Conservation (phyloP, 371 early-diverging fungal genomes). For the Haplosporangium sp. region DNA sequence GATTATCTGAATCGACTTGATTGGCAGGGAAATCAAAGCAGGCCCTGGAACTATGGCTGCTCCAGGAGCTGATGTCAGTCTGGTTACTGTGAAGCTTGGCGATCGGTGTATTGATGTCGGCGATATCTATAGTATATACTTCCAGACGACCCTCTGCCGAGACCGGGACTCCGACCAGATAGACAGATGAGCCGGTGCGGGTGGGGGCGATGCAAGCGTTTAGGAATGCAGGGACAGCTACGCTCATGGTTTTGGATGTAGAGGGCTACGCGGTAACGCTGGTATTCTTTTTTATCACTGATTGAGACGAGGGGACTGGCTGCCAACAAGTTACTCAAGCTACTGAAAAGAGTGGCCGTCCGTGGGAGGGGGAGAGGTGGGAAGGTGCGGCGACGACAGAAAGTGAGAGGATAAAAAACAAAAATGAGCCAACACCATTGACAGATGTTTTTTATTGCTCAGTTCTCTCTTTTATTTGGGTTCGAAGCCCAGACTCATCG, state of each 20-base stretch:
- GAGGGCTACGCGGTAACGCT: too few species aligned
- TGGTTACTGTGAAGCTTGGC: constrained; percentile 26
- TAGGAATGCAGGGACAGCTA: constrained; percentile 15
- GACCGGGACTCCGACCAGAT: constrained; percentile 24
- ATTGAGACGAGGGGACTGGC: neutral
- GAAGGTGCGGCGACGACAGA: too few species aligned
- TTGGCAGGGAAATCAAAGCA: constrained; percentile 28
- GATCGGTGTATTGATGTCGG: constrained; percentile 37
- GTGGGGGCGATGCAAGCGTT: constrained; percentile 32
- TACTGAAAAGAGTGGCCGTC: too few species aligned
- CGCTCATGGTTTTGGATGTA: neutral
- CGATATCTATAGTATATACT: constrained; percentile 18
- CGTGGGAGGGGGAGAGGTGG: too few species aligned
- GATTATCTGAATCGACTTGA: constrained; percentile 9
- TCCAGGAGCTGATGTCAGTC: constrained; percentile 6
- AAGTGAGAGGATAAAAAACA: too few species aligned
- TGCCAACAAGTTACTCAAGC: too few species aligned
- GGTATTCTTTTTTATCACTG: too few species aligned
- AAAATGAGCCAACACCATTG: too few species aligned
- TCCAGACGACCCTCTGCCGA: constrained; percentile 27
- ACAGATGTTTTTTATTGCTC: too few species aligned
- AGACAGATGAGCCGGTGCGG: constrained; percentile 10
- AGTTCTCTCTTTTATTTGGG: too few species aligned
- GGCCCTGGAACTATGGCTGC: constrained; percentile 9
- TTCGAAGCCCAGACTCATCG: too few species aligned